Percentiles rank a stretch among this genome's conserved stretches.
phyloP scores from a whole-genome alignment of 2,329 filamentous ascomycete genomes.

The Aspergillus cejpii region DNA sequence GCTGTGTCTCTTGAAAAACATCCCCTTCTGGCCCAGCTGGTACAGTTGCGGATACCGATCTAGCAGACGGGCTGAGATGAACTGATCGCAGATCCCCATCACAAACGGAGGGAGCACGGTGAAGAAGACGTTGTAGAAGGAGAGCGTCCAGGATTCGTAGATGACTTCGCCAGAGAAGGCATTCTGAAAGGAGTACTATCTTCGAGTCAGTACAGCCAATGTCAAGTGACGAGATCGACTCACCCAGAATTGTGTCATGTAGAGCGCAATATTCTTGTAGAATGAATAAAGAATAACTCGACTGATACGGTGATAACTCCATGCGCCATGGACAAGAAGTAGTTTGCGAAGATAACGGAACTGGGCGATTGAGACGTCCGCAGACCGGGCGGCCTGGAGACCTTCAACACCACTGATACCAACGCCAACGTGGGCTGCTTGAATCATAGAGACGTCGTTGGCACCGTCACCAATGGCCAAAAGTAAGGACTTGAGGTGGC shows the following conservation, averaged over 20 bases:
- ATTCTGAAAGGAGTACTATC: slow-evolving; percentile 91
- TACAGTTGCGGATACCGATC: slow-evolving; percentile 97
- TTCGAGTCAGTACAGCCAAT: slow-evolving; percentile 22
- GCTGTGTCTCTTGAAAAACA: slow-evolving; percentile 87
- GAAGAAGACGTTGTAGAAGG: slow-evolving; percentile 98
- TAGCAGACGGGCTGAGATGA: slow-evolving; percentile 85
- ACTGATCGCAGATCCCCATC: slow-evolving; percentile 95
- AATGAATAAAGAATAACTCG: slow-evolving; percentile 98
- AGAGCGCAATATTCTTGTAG: slow-evolving; percentile 98
- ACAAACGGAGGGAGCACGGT: slow-evolving; percentile 89
- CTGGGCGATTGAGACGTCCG: slow-evolving; percentile 91
- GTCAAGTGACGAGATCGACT: slow-evolving; percentile 32
- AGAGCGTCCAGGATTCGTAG: slow-evolving; percentile 98
- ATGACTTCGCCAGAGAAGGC: slow-evolving; percentile 96
- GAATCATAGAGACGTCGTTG: slow-evolving; percentile 99
- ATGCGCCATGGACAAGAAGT: slow-evolving; percentile 87
- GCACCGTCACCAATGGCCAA: slow-evolving; percentile 95
- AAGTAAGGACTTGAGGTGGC: slow-evolving; percentile 82
- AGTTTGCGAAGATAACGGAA: slow-evolving; percentile 93
- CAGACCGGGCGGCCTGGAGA: slow-evolving; percentile 89
- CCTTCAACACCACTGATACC: slow-evolving; percentile 97
- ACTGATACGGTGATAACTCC: slow-evolving; percentile 95
- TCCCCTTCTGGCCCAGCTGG: slow-evolving; percentile 81
- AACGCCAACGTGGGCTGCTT: slow-evolving; percentile 94
- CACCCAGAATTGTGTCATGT: slow-evolving; percentile 99